These are phyloP conservation scores for Sclerotinia sclerotiorum DNA, from an alignment of 2,329 filamentous ascomycete species.

Conservation along the genomic window DNA sequence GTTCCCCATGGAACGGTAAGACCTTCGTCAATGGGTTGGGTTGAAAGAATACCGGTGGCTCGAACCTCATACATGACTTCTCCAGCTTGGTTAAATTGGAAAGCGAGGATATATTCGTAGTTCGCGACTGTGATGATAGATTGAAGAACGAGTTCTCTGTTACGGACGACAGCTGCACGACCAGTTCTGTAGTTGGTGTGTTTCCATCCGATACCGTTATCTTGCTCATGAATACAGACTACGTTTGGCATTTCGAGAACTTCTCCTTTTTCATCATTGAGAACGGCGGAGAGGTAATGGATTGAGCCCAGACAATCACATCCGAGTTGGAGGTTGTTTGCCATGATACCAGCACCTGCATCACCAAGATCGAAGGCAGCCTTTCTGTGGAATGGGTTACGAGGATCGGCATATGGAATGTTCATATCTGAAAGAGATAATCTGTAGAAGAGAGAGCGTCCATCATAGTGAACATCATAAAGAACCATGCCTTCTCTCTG, in stretches of 20 bases:
- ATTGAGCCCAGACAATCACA: slow-evolving; percentile 72
- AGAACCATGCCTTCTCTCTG: slow-evolving; percentile 65
- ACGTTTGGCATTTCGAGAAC: slow-evolving; percentile 62
- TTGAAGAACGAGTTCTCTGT: slow-evolving; percentile 65
- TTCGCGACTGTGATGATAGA: slow-evolving; percentile 71
- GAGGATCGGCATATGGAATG: slow-evolving; percentile 61
- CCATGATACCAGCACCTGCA: slow-evolving; percentile 63
- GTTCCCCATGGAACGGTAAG: slow-evolving; percentile 65
- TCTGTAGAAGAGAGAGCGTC: slow-evolving; percentile 65
- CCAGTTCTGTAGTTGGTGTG: slow-evolving; percentile 69
- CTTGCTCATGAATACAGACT: slow-evolving; percentile 70
- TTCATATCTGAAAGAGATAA: slow-evolving; percentile 64
- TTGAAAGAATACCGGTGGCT: slow-evolving; percentile 67
- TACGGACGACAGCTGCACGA: slow-evolving; percentile 61
- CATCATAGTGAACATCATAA: slow-evolving; percentile 64
- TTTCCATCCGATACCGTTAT: slow-evolving; percentile 66
- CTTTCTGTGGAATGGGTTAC: slow-evolving; percentile 68
- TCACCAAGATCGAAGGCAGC: slow-evolving; percentile 70
- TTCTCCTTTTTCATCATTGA: slow-evolving; percentile 60
- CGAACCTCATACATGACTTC: slow-evolving; percentile 66
- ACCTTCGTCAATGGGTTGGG: slow-evolving; percentile 65
- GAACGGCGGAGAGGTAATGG: slow-evolving; percentile 61
- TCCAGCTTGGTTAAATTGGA: slow-evolving; percentile 69
- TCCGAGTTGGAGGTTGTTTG: slow-evolving; percentile 67
- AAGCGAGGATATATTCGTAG: slow-evolving; percentile 73